Percentiles rank a stretch among this genome's conserved stretches.
Conservation (phyloP, 2,329 filamentous ascomycete genomes). For the Cytospora paraplurivora region DNA sequence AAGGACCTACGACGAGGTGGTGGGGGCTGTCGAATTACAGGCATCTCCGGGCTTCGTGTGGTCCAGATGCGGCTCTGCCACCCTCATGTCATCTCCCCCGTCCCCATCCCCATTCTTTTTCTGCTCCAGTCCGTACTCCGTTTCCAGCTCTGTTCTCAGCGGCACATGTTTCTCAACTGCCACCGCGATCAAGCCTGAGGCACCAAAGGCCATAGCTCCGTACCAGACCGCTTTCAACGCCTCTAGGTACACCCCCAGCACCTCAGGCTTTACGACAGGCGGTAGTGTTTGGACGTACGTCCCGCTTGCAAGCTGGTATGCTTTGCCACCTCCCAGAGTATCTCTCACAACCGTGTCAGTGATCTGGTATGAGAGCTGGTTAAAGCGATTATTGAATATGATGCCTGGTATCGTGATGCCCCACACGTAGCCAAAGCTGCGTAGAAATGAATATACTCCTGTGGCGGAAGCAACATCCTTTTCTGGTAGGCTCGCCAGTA, state of each 20-base stretch:
- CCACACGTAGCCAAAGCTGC: slow-evolving; percentile 43
- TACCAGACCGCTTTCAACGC: background rate
- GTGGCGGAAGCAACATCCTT: slow-evolving; percentile 36
- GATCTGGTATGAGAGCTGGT: background rate
- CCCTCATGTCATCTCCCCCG: background rate
- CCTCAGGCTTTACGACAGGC: background rate
- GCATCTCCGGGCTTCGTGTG: background rate
- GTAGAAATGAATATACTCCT: slow-evolving; percentile 41
- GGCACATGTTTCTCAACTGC: background rate
- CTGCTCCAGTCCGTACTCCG: slow-evolving; percentile 2
- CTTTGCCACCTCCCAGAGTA: background rate
- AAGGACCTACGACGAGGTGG: background rate
- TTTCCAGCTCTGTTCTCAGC: background rate
- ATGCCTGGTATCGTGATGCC: slow-evolving; percentile 42
- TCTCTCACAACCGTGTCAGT: background rate
- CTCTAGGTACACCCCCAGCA: background rate
- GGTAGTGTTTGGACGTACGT: background rate
- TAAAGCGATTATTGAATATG: slow-evolving; percentile 36
- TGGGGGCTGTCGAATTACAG: background rate
- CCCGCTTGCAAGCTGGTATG: background rate
- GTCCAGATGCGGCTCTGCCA: slow-evolving; percentile 1
- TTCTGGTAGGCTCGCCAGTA: slow-evolving; percentile 38
- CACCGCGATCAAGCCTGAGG: background rate
- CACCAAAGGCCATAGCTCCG: slow-evolving; percentile 1
- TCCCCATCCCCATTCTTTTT: background rate